Base-by-base conservation (phyloP, 208 protist species). In the Crithidia mellificae region DNA sequence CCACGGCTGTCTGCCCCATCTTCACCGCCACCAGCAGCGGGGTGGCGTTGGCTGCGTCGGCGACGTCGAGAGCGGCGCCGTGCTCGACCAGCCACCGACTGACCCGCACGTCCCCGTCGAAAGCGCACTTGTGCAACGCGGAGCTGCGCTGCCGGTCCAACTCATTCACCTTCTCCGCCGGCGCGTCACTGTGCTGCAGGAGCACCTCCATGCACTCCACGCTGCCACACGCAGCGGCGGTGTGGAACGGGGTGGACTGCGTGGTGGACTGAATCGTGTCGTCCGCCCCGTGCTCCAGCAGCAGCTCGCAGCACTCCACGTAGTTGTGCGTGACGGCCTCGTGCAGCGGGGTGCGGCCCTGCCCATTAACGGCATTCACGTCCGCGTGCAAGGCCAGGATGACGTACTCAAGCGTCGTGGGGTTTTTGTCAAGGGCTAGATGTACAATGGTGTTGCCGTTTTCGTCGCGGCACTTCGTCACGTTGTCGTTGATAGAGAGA, bases 151-250 rank as follows among this genome's bases (percentile, higher is more conserved):
- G 92, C 46, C 81, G 80, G 68, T 97, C 92, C 34, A 93, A 64
- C 63, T 93, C 86, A 72, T 95, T 95, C 55, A 95, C 88, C 67
- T 93, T 92, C 14, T 50, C 74, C 7, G 58, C 46, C 14, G 88
- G 81, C 15, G 92, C 70, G 24, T 83, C 77, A 62, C 82, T 92
- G 72, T 85, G 77, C 20, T 77, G 79, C 34, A 95, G 71, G 15
- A 97, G 81, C 47, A 90, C 69, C 56, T 97, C 88, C 85, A 97
- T 91, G 72, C 85, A 93, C 58, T 95, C 89, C 51, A 95, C 88
- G 64, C 88, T 94, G 22, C 90, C 90, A 71, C 90, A 95, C 20
- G 90, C 85, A 6, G 92, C 92, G 2, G 92, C 92, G 19, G 89
- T 94, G 74, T 95, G 90, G 71, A 97, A 94, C 19, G 92, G 88